Evolutionary conservation across 2,329 filamentous ascomycete genomes (phyloP).

Genomic region (Colletotrichum costaricense): DNA sequence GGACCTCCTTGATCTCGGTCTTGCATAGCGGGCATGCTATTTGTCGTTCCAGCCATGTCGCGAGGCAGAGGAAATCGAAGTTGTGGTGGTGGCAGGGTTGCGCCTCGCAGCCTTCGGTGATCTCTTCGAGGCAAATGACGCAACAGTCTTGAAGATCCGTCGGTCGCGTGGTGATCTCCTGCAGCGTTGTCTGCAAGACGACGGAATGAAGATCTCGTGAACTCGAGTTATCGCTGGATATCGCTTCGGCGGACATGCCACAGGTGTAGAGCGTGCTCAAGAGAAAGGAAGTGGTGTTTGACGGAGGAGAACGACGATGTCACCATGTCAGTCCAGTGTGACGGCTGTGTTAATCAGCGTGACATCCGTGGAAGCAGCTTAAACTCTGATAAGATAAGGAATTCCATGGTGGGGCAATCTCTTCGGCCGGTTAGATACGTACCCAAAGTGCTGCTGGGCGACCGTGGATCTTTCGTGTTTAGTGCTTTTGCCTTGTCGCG

Average conservation of each 20-base stretch:
- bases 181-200: conserved; percentile 57
- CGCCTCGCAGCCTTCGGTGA: conserved; percentile 78
- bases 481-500: conserved; percentile 29
- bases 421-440: not conserved
- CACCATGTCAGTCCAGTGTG: not conserved
- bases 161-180: conserved; percentile 48
- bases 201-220: conserved; percentile 51
- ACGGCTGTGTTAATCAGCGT: not conserved
- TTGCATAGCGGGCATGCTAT: conserved; percentile 85
- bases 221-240: conserved; percentile 29
- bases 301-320: not conserved
- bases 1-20: conserved; percentile 64
- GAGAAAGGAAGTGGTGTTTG: not conserved
- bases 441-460: not conserved
- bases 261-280: not conserved
- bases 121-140: conserved; percentile 85
- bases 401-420: not conserved
- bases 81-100: conserved; percentile 82
- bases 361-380: not conserved
- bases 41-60: conserved; percentile 82
- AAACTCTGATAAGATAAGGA: not conserved
- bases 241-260: conserved; percentile 30
- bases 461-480: conserved; percentile 25
- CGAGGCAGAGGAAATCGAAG: conserved; percentile 88
- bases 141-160: conserved; percentile 61